Evolutionary conservation across 2,329 filamentous ascomycete genomes (phyloP), one percentile per base, ranked within the genome.

Genomic region (Penicillium brevicompactum): DNA sequence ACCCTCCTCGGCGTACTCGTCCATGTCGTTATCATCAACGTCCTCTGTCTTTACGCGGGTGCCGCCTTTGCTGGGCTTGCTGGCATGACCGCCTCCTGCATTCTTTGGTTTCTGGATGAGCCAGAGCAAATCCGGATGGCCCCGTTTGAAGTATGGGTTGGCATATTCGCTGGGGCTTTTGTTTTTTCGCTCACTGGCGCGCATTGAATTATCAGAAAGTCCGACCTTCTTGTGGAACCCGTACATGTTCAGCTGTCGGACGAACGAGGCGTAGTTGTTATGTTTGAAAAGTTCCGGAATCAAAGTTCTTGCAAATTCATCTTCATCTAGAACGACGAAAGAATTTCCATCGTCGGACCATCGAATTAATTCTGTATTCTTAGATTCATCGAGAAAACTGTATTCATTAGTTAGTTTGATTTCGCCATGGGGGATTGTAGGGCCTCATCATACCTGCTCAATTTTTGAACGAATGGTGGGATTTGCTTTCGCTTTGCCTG

Each of bases 81-180:
- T 68, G 5, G 65, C 66, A 53, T 85, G 82, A 7, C 77, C 46
- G 5, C 51, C 76, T 40, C 79, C 75, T 11, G 87, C 85, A 59
- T 88, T 90, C 73, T 93, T 95, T 0, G 93, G 92, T 72, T 97
- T 97, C 71, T 96, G 93, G 61, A 97, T 97, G 53, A 97, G 81
- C 93, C 93, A 97, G 4, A 97, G 80, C 46, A 99, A 79, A 72
- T 97, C 95, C 4, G 92, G 92, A 63, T 96, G 88, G 4, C 92
- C 93, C 44, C 92, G 89, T 65, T 92, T 90, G 76, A 99, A 99
- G 76, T 92, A 99, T 9, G 91, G 91, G 72, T 99, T 97, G 64
- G 90, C 92, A 73, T 99, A 99, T 80, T 97, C 94, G 82, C 92
- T 97, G 0, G 94, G 94, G 55, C 92, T 96, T 78, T 99, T 99